Conservation (phyloP, 192 early-diverging fungal genomes). For the Chytriomyces confervae region DNA sequence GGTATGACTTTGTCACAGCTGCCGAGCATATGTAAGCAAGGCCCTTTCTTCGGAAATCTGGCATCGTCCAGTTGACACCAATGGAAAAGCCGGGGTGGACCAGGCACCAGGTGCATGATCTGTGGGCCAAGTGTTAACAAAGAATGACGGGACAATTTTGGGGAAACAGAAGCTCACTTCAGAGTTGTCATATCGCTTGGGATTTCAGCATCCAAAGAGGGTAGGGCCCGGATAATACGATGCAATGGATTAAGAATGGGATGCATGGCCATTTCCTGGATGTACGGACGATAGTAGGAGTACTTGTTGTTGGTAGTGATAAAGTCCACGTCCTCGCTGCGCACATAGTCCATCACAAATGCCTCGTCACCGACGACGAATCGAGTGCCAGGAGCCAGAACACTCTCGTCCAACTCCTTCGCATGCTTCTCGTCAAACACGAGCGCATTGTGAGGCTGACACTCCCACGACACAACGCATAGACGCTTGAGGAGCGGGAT, state of each 20-base stretch:
- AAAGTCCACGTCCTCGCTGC: neutral
- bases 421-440: neutral
- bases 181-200: conserved; percentile 1
- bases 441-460: conserved; percentile 2
- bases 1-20: conserved; percentile 15
- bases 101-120: conserved; percentile 2
- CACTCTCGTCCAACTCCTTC: neutral
- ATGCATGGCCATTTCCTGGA: conserved; percentile 1
- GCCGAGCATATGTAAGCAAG: conserved; percentile 7
- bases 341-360: conserved; percentile 2
- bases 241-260: neutral
- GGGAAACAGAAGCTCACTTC: neutral
- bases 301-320: conserved; percentile 13
- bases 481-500: conserved; percentile 7
- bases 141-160: neutral
- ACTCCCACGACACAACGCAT: neutral
- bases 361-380: neutral
- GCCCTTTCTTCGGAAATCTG: neutral
- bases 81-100: conserved; percentile 10
- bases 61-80: conserved; percentile 19
- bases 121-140: neutral
- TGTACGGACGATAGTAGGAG: conserved; percentile 11
- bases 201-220: neutral
- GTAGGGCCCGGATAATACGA: neutral
- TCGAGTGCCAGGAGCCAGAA: neutral